Percentiles rank a stretch among this genome's conserved stretches.
Conservation (phyloP, 768 basidiomycete genomes). For the Amanita fuliginea region DNA sequence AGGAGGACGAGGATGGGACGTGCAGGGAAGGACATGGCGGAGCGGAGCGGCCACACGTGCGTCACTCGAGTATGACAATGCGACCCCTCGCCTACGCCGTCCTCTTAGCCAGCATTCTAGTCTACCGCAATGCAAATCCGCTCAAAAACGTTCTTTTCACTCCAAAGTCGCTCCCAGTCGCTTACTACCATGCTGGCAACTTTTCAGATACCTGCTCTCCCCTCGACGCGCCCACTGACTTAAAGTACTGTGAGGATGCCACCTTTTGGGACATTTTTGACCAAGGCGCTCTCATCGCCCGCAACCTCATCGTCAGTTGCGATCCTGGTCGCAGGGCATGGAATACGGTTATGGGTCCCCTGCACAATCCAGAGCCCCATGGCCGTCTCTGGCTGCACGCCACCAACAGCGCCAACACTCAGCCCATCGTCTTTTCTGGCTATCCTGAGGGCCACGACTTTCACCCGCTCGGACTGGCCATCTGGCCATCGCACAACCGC, state of each 20-base stretch:
- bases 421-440: conserved; percentile 31
- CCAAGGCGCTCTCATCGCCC: conserved; percentile 26
- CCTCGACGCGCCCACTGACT: conserved; percentile 22
- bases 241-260: conserved; percentile 55
- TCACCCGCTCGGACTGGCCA: conserved; percentile 59
- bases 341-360: conserved; percentile 74
- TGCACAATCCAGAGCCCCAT: conserved; percentile 43
- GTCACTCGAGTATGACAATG: too few species aligned
- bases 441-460: conserved; percentile 54
- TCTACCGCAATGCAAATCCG: conserved; percentile 34
- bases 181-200: conserved; percentile 42
- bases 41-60: too few species aligned
- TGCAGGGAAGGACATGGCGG: conserved; percentile 36
- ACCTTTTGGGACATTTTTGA: conserved; percentile 52
- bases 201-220: conserved; percentile 33
- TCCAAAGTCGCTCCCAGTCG: conserved; percentile 32
- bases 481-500: conserved; percentile 38
- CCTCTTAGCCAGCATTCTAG: conserved; percentile 20
- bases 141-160: conserved; percentile 29
- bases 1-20: conserved; percentile 40
- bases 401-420: conserved; percentile 16
- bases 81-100: neutral
- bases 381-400: conserved; percentile 54
- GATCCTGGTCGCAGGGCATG: conserved; percentile 47
- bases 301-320: conserved; percentile 38